A percentile compares a stretch with the other conserved stretches of the same genome.
phyloP scores from a whole-genome alignment of 352 stramenopile species.

The Phytophthora pseudosyringae region DNA sequence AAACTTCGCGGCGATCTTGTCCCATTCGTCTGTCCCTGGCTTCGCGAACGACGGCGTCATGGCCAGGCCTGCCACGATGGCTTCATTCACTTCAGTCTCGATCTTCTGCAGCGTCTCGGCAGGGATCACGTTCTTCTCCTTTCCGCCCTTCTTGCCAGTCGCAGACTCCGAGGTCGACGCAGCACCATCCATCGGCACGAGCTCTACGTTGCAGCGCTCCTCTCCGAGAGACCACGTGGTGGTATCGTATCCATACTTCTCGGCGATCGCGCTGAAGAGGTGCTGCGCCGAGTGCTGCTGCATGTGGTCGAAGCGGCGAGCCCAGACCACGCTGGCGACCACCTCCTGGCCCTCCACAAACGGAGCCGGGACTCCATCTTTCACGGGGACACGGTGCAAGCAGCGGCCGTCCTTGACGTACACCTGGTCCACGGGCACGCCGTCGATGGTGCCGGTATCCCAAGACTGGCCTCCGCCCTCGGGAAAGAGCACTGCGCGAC shows the following conservation, averaged over 20 bases:
- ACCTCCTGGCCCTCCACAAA: slow-evolving; percentile 63
- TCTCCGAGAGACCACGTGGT: slow-evolving; percentile 82
- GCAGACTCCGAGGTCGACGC: neutral
- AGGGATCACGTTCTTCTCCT: slow-evolving; percentile 51
- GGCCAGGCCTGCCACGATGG: slow-evolving; percentile 61
- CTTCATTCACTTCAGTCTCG: slow-evolving; percentile 78
- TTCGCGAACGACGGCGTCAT: slow-evolving; percentile 68
- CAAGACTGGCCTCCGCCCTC: slow-evolving; percentile 89
- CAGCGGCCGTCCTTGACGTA: slow-evolving; percentile 74
- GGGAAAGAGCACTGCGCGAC: slow-evolving; percentile 75
- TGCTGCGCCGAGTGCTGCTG: slow-evolving; percentile 92
- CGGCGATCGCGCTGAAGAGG: slow-evolving; percentile 84
- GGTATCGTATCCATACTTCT: slow-evolving; percentile 75
- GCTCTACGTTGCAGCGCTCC: slow-evolving; percentile 81
- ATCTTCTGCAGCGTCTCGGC: slow-evolving; percentile 55
- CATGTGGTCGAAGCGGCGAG: slow-evolving; percentile 87
- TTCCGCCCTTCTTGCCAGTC: slow-evolving; percentile 34
- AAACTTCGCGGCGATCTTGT: slow-evolving; percentile 69
- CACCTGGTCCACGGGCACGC: slow-evolving; percentile 55
- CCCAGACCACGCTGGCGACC: slow-evolving; percentile 71
- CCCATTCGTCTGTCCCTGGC: slow-evolving; percentile 60
- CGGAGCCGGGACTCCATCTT: slow-evolving; percentile 25
- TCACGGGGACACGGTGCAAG: slow-evolving; percentile 54
- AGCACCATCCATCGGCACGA: slow-evolving; percentile 48
- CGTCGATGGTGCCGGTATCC: slow-evolving; percentile 73